Conservation (phyloP, 139 green algal genomes). For the Volvox reticuliferus region DNA sequence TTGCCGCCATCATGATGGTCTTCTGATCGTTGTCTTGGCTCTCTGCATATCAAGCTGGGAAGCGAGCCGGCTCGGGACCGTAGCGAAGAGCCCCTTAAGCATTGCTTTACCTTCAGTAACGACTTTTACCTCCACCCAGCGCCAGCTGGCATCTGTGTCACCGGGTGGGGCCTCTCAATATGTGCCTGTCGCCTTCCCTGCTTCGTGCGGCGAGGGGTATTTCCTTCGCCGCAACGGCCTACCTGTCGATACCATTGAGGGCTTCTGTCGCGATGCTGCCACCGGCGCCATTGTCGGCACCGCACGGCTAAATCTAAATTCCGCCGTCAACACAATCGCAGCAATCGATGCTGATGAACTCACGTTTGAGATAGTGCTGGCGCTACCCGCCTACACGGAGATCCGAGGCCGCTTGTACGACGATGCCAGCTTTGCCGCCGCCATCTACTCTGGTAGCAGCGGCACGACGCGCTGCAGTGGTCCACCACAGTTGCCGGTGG, state of each 20-base stretch:
- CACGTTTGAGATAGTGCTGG: neutral
- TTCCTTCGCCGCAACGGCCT: constrained; percentile 5
- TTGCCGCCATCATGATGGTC: too few species aligned
- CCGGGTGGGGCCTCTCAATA: too few species aligned
- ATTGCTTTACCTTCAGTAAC: too few species aligned
- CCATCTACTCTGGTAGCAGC: neutral
- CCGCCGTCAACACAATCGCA: neutral
- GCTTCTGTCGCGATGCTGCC: neutral
- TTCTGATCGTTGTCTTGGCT: too few species aligned
- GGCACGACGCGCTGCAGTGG: neutral
- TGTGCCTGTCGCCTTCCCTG: neutral
- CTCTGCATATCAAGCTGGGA: too few species aligned
- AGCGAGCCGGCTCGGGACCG: too few species aligned
- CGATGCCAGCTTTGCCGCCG: neutral
- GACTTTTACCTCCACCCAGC: too few species aligned
- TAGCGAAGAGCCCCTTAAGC: too few species aligned
- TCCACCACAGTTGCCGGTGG: neutral
- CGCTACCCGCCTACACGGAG: neutral
- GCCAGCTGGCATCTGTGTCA: too few species aligned
- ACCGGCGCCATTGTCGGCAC: neutral
- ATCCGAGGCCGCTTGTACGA: constrained; percentile 4
- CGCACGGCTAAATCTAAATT: neutral
- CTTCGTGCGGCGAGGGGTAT: neutral
- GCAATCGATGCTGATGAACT: neutral
- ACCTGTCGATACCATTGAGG: neutral